These are phyloP conservation scores for Fomitopsis schrenkii DNA, from an alignment of 1,284 basidiomycete species.

Conservation along the genomic window DNA sequence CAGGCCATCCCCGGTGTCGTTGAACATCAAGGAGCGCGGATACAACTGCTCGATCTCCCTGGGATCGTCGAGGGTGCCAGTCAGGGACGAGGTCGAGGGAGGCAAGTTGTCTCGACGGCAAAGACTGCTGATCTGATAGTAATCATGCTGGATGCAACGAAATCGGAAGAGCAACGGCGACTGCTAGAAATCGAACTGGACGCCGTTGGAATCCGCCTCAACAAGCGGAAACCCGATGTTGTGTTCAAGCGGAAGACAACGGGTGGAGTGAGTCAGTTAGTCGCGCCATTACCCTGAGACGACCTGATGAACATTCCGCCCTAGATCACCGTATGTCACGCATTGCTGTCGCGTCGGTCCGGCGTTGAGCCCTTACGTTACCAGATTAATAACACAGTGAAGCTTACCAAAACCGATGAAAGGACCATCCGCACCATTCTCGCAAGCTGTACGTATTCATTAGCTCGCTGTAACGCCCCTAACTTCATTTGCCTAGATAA, in stretches of 20 bases:
- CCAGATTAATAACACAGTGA: conserved; percentile 86
- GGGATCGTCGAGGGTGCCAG: conserved; percentile 98
- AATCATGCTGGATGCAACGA: conserved; percentile 95
- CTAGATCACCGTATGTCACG: conserved; percentile 47
- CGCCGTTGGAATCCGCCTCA: conserved; percentile 93
- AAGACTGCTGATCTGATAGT: conserved; percentile 97
- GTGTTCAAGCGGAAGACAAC: conserved; percentile 84
- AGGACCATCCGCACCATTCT: conserved; percentile 91
- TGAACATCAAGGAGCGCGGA: conserved; percentile 89
- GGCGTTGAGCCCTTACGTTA: conserved; percentile 3
- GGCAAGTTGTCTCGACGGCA: conserved; percentile 93
- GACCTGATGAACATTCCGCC: not conserved
- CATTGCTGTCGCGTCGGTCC: conserved; percentile 5
- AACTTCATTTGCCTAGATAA: conserved; percentile 45
- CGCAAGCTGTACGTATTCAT: conserved; percentile 62
- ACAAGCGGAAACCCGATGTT: conserved; percentile 86
- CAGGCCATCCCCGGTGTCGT: conserved; percentile 93
- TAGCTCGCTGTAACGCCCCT: conserved; percentile 3
- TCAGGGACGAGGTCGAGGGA: conserved; percentile 89
- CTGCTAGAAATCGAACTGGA: conserved; percentile 92
- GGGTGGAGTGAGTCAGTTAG: conserved; percentile 69
- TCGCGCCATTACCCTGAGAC: not conserved
- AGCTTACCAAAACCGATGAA: conserved; percentile 93
- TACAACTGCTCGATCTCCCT: conserved; percentile 93
- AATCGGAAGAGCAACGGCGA: conserved; percentile 88